Conservation (phyloP, 2,329 filamentous ascomycete species). For the Venturia oleaginea region DNA sequence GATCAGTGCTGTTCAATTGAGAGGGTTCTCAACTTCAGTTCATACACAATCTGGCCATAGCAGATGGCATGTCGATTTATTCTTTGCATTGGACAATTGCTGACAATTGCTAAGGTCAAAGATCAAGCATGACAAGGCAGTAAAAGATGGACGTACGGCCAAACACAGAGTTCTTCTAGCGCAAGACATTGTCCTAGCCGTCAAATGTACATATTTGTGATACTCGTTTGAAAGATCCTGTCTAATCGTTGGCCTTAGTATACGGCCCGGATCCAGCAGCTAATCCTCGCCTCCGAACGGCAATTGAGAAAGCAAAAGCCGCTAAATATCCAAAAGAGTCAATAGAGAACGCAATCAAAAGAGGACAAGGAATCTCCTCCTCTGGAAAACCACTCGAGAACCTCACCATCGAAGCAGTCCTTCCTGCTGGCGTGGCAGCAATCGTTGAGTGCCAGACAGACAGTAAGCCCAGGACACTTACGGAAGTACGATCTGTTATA, state of each 20-base stretch:
- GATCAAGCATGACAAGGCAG: slow-evolving; percentile 90
- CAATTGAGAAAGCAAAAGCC: slow-evolving; percentile 72
- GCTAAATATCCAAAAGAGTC: slow-evolving; percentile 72
- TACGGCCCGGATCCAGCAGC: slow-evolving; percentile 63
- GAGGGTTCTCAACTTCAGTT: not conserved
- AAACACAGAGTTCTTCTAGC: slow-evolving; percentile 58
- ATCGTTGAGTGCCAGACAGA: slow-evolving; percentile 84
- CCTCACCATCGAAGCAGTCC: slow-evolving; percentile 69
- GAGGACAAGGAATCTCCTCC: slow-evolving; percentile 75
- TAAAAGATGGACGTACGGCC: slow-evolving; percentile 72
- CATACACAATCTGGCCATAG: slow-evolving; percentile 1
- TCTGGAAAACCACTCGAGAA: slow-evolving; percentile 68
- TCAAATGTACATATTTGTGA: slow-evolving; percentile 50
- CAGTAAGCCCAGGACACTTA: slow-evolving; percentile 62
- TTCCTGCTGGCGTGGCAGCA: slow-evolving; percentile 63
- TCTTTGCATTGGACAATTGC: not conserved
- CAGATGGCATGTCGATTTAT: not conserved
- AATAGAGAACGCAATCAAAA: slow-evolving; percentile 78
- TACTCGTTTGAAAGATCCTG: not conserved
- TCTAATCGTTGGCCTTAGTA: slow-evolving; percentile 38
- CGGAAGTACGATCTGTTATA: slow-evolving; percentile 62
- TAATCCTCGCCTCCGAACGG: slow-evolving; percentile 67
- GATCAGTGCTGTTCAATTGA: not conserved
- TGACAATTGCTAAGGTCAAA: slow-evolving; percentile 70
- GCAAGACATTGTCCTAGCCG: slow-evolving; percentile 64